Conservation (phyloP, 768 basidiomycete genomes). For the Boletus reticuloceps region DNA sequence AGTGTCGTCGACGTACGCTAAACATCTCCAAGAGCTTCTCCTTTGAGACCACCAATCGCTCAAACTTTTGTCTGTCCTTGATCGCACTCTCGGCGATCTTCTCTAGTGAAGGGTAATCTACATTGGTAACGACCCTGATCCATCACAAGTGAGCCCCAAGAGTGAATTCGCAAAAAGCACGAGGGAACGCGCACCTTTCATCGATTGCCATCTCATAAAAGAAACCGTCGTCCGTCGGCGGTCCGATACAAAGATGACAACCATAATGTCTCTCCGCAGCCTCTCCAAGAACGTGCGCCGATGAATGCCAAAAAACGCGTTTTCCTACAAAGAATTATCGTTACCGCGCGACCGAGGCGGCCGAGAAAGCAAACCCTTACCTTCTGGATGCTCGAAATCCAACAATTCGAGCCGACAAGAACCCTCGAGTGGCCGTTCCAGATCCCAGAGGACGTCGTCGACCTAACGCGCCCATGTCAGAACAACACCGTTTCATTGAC, state of each 20-base stretch:
- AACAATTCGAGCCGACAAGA: conserved; percentile 79
- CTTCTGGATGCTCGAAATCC: conserved; percentile 92
- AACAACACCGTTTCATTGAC: neutral
- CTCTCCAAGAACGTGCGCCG: conserved; percentile 96
- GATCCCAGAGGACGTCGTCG: conserved; percentile 86
- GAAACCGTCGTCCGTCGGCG: conserved; percentile 97
- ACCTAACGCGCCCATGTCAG: conserved; percentile 42
- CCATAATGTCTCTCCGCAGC: conserved; percentile 95
- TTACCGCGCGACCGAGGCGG: neutral
- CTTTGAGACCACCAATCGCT: conserved; percentile 89
- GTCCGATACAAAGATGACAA: conserved; percentile 94
- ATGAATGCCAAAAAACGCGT: conserved; percentile 99
- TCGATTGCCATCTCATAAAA: conserved; percentile 98
- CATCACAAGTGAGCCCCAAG: neutral
- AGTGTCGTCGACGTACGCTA: conserved; percentile 52
- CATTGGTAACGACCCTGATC: conserved; percentile 65
- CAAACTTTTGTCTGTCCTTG: conserved; percentile 98
- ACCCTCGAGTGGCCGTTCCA: conserved; percentile 90
- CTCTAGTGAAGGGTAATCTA: conserved; percentile 88
- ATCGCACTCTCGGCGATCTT: conserved; percentile 83
- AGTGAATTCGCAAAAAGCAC: too few relatives aligned
- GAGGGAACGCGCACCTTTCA: conserved; percentile 50
- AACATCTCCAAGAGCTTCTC: conserved; percentile 98
- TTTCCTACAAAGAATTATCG: conserved; percentile 53
- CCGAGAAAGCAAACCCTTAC: conserved; percentile 21